Evolutionary conservation across 169 alveolate species (phyloP).

Genomic region (Theileria luwenshuni): DNA sequence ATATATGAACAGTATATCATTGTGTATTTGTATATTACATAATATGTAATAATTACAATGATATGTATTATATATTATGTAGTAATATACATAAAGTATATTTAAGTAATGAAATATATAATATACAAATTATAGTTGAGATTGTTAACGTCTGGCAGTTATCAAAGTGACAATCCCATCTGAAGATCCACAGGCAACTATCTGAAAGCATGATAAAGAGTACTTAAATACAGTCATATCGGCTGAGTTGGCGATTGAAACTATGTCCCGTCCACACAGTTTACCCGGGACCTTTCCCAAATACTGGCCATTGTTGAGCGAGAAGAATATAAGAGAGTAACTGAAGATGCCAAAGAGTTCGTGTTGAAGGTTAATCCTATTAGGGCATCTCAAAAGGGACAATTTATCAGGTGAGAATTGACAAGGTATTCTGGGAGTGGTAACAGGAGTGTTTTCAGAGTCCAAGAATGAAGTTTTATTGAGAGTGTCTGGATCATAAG

Average conservation of each 20-base stretch:
- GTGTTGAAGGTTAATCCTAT: not conserved
- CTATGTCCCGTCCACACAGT: constrained; percentile 14
- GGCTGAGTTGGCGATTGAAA: constrained; percentile 22
- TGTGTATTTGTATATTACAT: too few relatives aligned
- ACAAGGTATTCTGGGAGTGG: not conserved
- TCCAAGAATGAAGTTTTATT: not conserved
- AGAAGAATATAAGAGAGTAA: constrained; percentile 7
- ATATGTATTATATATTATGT: too few relatives aligned
- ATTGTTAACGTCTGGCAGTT: not conserved
- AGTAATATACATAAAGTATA: too few relatives aligned
- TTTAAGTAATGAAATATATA: not conserved
- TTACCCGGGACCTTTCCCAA: constrained; percentile 24
- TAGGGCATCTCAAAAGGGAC: not conserved
- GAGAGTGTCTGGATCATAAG: constrained; percentile 11
- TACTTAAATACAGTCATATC: constrained; percentile 2
- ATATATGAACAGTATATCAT: too few relatives aligned
- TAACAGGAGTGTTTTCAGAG: not conserved
- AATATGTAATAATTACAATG: not conserved
- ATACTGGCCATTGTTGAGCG: constrained; percentile 18
- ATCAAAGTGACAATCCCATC: constrained; percentile 25
- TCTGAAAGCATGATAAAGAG: constrained; percentile 2
- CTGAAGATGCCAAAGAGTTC: constrained; percentile 2
- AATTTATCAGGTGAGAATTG: constrained; percentile 5
- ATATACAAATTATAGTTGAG: not conserved
- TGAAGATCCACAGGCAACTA: constrained; percentile 26